These are phyloP conservation scores for Colletotrichum neosansevieriae DNA, from an alignment of 2,329 filamentous ascomycete species.

Conservation along the genomic window DNA sequence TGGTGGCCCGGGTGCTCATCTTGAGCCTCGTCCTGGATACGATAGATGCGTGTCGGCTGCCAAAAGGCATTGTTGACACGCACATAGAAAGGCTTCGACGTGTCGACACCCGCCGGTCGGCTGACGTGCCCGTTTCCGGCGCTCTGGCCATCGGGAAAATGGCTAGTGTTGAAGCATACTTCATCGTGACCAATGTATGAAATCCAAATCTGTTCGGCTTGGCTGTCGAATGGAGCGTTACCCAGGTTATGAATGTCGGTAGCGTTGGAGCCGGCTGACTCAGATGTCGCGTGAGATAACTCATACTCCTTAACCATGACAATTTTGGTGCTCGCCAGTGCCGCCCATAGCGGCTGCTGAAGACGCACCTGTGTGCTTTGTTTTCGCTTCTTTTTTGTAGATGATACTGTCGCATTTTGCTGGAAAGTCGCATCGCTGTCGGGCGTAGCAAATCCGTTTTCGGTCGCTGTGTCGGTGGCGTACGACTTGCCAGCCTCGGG, in stretches of 20 bases:
- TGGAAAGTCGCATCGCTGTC: constrained; percentile 65
- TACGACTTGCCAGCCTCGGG: constrained; percentile 71
- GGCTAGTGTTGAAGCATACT: constrained; percentile 80
- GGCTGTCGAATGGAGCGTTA: constrained; percentile 78
- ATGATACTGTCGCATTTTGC: constrained; percentile 68
- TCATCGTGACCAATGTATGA: constrained; percentile 83
- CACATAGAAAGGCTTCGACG: constrained; percentile 81
- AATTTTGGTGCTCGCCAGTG: constrained; percentile 94
- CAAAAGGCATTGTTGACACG: constrained; percentile 83
- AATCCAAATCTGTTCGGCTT: constrained; percentile 83
- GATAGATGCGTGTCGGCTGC: constrained; percentile 80
- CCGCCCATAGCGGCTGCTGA: constrained; percentile 93
- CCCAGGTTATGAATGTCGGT: constrained; percentile 83
- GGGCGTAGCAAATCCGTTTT: constrained; percentile 63
- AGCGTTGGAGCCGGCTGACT: constrained; percentile 79
- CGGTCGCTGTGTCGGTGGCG: constrained; percentile 51
- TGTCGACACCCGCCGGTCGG: constrained; percentile 68
- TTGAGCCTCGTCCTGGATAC: constrained; percentile 53
- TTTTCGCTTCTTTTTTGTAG: constrained; percentile 86
- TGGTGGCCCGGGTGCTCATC: constrained; percentile 53
- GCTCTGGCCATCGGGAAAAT: constrained; percentile 62
- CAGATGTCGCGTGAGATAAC: constrained; percentile 80
- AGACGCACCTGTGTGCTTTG: constrained; percentile 92
- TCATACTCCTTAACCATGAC: constrained; percentile 94
- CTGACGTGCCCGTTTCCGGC: constrained; percentile 48